Percentiles rank a stretch among this genome's conserved stretches.
Evolutionary conservation across 805 yeast genomes (phyloP).

Genomic region (Candida corydali): DNA sequence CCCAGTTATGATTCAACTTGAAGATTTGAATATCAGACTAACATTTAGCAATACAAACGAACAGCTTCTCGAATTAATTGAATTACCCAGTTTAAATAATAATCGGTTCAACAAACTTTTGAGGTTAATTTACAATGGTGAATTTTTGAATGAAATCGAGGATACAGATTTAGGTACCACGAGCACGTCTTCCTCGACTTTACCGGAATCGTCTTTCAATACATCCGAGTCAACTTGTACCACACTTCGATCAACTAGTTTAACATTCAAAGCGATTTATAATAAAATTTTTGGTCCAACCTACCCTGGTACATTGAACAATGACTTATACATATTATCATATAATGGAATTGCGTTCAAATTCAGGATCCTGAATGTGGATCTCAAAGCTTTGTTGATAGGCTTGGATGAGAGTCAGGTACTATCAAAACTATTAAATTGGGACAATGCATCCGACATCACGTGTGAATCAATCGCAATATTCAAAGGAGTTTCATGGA

Average conservation of each 20-base stretch:
- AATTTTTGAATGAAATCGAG: slow-evolving; percentile 22
- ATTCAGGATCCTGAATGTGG: slow-evolving; percentile 31
- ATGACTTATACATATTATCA: slow-evolving; percentile 39
- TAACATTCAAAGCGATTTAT: slow-evolving; percentile 41
- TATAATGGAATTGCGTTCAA: slow-evolving; percentile 56
- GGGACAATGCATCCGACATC: slow-evolving; percentile 29
- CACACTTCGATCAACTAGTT: slow-evolving; percentile 7
- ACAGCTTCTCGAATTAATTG: slow-evolving; percentile 28
- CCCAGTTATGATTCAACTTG: slow-evolving; percentile 28
- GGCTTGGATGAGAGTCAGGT: slow-evolving; percentile 19
- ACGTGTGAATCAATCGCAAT: slow-evolving; percentile 37
- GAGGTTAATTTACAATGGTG: slow-evolving; percentile 28
- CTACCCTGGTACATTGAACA: slow-evolving; percentile 42
- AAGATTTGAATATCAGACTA: slow-evolving; percentile 22
- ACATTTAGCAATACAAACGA: slow-evolving; percentile 26
- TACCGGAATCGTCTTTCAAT: slow-evolving; percentile 1
- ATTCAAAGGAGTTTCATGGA: slow-evolving; percentile 36
- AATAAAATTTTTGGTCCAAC: slow-evolving; percentile 62
- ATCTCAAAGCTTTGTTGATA: slow-evolving; percentile 15
- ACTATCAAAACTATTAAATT: slow-evolving; percentile 27
- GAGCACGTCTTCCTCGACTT: slow-evolving; percentile 5
- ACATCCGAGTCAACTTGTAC: slow-evolving; percentile 6
- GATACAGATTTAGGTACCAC: not conserved
- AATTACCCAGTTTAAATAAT: slow-evolving; percentile 19
- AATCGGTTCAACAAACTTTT: slow-evolving; percentile 5